Percentiles rank a stretch among this genome's conserved stretches.
Evolutionary conservation across 345 rosid species (phyloP).

Genomic region (Trapa incisa): DNA sequence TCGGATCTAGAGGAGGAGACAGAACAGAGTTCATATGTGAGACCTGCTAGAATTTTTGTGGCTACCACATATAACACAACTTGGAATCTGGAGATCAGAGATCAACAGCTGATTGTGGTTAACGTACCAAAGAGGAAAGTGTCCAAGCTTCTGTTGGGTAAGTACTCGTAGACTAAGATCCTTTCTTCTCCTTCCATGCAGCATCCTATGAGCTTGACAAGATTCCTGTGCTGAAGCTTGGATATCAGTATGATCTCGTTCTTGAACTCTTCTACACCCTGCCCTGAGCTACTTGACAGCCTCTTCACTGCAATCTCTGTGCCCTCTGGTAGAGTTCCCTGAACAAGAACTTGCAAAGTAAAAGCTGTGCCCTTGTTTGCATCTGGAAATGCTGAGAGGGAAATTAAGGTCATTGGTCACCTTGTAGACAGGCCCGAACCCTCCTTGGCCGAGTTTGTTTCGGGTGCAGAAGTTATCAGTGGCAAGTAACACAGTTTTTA

Average conservation of each 20-base stretch:
- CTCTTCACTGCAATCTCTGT: constrained; percentile 49
- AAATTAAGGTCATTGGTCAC: background rate
- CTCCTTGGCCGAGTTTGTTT: constrained; percentile 12
- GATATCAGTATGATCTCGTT: constrained; percentile 50
- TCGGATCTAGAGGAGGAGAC: constrained; percentile 9
- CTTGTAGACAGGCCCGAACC: constrained; percentile 9
- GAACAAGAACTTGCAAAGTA: background rate
- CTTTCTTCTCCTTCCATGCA: constrained; percentile 47
- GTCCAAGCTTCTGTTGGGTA: constrained; percentile 27
- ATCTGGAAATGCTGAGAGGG: no score
- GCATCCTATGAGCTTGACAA: constrained; percentile 50
- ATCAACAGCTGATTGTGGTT: no score
- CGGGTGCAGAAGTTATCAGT: constrained; percentile 1
- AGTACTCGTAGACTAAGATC: constrained; percentile 43
- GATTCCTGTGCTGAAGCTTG: constrained; percentile 51
- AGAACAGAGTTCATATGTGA: no score
- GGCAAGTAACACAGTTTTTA: background rate
- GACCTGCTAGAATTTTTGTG: no score
- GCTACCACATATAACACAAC: no score
- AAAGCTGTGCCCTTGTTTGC: no score
- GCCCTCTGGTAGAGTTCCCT: constrained; percentile 40
- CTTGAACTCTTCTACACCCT: constrained; percentile 44
- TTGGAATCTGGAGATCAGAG: no score
- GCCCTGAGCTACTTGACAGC: constrained; percentile 42
- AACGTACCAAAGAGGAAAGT: constrained; percentile 15